Evolutionary conservation across 1,284 basidiomycete species (phyloP).

Genomic region (Sanguinoderma infundibulare): DNA sequence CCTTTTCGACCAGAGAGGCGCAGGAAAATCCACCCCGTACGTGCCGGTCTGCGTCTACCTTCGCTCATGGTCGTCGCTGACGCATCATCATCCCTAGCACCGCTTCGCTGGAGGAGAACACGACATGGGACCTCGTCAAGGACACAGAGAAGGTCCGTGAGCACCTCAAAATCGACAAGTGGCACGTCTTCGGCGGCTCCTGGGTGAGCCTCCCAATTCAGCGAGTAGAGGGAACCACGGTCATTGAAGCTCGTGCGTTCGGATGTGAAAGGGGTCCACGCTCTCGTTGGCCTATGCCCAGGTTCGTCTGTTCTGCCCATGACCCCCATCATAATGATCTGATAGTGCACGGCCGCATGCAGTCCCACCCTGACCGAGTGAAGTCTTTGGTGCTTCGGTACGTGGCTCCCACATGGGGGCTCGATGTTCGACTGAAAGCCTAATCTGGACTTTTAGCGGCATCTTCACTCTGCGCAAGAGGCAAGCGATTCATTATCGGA

Average conservation of each 20-base stretch:
- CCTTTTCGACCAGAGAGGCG: slow-evolving; percentile 84
- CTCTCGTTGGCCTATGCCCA: slow-evolving; percentile 90
- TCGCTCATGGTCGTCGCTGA: neutral
- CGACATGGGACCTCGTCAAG: slow-evolving; percentile 92
- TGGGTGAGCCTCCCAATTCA: slow-evolving; percentile 58
- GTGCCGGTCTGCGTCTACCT: slow-evolving; percentile 28
- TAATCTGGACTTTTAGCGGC: slow-evolving; percentile 51
- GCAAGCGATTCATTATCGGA: slow-evolving; percentile 37
- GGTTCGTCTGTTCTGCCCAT: slow-evolving; percentile 38
- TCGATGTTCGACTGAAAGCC: neutral
- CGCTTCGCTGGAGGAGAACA: slow-evolving; percentile 85
- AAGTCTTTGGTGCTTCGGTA: slow-evolving; percentile 84
- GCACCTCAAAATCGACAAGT: slow-evolving; percentile 72
- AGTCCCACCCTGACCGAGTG: slow-evolving; percentile 84
- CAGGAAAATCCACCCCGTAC: slow-evolving; percentile 86
- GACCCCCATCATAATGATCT: neutral
- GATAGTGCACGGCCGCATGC: neutral
- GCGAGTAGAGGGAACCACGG: too few species aligned
- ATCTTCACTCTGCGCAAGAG: slow-evolving; percentile 88
- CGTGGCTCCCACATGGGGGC: slow-evolving; percentile 12
- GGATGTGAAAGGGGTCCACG: slow-evolving; percentile 77
- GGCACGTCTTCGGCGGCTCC: slow-evolving; percentile 92
- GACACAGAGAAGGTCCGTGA: slow-evolving; percentile 87
- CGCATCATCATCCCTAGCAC: slow-evolving; percentile 43
- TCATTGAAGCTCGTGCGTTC: neutral